Base-by-base conservation (phyloP, 202 grass and related monocot genomes). In the Hordeum pubiflorum region DNA sequence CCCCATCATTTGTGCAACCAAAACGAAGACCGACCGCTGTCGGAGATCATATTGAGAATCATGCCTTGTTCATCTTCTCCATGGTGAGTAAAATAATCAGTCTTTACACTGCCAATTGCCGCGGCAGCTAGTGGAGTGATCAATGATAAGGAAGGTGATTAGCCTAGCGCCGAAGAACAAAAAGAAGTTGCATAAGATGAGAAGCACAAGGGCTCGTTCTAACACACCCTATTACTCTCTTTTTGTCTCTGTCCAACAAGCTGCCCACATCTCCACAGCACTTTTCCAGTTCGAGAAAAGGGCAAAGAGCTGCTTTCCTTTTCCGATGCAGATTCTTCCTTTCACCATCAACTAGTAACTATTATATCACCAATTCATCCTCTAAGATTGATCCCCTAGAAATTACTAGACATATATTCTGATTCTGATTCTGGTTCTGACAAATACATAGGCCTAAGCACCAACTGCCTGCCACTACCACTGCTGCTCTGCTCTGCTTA, bases 291-390 rank as follows among this genome's bases (percentile, higher is more conserved):
- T 68, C 20, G 17, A 82, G 69, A 76, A 62, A 84, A 89, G 87
- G 72, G 44, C 73, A 87, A 80, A 87, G 71, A 73, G 82, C 77
- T 76, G 41, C 32, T 80, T 93, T 85, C 66, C 86, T 87, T 93
- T 78, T 81, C 86, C 66, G 33, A 87, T 31, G 61, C 31, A 69
- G 76, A 88, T 75, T 88, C 61, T 74, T 58, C 75, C 77, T 83
- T 79, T 79, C 75, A 74, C 74, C 36, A 39, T 58, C 29, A 79
- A 26, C 20, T 48, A 58, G 48, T 73, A 58, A 26, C 20, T 48
- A 58, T 58, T 73, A 58, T 65, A 79, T 54, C 32, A 72, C 7
- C 46, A 34, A 41, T 33, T 40, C 12, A 72, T 31, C 58, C 32
- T 48, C 1, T 59, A 68, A 58, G 21, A 66, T 52, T 4, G 26